These are phyloP conservation scores for Podospora pseudoanserina DNA, from an alignment of 495 filamentous ascomycete species.

Conservation along the genomic window DNA sequence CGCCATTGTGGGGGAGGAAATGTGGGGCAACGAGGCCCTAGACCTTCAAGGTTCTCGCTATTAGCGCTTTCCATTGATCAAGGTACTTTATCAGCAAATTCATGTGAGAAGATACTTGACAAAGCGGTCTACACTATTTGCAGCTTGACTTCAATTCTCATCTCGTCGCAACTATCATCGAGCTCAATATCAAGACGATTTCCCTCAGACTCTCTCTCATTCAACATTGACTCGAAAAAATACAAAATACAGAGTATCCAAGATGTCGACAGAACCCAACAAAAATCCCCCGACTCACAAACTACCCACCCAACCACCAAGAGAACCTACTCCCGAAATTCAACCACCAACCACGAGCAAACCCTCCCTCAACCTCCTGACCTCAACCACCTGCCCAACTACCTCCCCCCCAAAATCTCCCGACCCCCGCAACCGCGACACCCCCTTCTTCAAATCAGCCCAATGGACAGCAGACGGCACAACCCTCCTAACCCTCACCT, in stretches of 20 bases:
- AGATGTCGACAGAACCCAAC: not conserved
- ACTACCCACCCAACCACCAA: not conserved
- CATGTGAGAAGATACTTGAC: not conserved
- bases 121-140: not conserved
- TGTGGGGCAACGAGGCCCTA: not conserved
- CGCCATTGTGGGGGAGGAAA: not conserved
- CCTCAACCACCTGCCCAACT: conserved; percentile 10
- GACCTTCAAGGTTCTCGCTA: conserved; percentile 3
- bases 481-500: conserved; percentile 68
- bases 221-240: not conserved
- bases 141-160: not conserved
- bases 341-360: conserved; percentile 14
- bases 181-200: not conserved
- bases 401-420: not conserved
- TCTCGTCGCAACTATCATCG: not conserved
- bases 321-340: not conserved
- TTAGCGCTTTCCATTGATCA: not conserved
- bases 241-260: not conserved
- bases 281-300: not conserved
- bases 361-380: conserved; percentile 27
- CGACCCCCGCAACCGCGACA: not conserved
- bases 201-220: no score
- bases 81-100: not conserved
- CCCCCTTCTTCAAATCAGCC: conserved; percentile 34
- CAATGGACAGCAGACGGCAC: conserved; percentile 73